A percentile compares a stretch with the other conserved stretches of the same genome.
These are phyloP conservation scores for Paecilomyces variotii DNA, from an alignment of 2,329 filamentous ascomycete genomes.

Conservation along the genomic window DNA sequence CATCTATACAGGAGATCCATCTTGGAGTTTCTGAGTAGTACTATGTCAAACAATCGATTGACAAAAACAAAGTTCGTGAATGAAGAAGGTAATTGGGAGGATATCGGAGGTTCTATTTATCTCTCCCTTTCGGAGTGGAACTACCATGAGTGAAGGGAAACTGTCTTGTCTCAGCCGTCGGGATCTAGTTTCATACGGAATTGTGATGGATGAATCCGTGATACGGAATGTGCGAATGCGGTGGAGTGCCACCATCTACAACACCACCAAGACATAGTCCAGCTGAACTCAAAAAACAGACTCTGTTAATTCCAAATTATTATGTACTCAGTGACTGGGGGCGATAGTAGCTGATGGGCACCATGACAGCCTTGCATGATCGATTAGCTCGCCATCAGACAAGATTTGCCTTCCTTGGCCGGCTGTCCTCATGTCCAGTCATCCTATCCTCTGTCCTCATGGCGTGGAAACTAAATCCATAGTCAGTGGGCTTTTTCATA, in stretches of 20 bases:
- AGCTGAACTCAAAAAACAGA: background rate
- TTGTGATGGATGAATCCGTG: background rate
- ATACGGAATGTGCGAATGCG: background rate
- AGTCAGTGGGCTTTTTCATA: background rate
- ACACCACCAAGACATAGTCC: background rate
- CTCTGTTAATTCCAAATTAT: background rate
- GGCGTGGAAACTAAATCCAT: background rate
- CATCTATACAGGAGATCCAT: background rate
- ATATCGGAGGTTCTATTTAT: background rate
- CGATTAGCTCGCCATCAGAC: background rate
- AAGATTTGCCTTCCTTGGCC: background rate
- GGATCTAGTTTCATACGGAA: background rate
- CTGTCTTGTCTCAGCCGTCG: background rate
- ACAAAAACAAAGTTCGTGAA: background rate
- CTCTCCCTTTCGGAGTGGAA: background rate
- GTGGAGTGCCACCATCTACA: background rate
- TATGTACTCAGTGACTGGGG: background rate
- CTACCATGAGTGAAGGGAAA: background rate
- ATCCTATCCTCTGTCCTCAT: background rate
- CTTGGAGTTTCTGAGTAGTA: background rate
- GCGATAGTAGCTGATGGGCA: background rate
- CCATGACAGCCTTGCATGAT: background rate
- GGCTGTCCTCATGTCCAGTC: background rate
- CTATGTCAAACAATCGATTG: background rate
- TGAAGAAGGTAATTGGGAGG: background rate